Evolutionary conservation across 345 rosid genomes (phyloP), one percentile per base, ranked within the genome.

Genomic region (Bruguiera sexangula): DNA sequence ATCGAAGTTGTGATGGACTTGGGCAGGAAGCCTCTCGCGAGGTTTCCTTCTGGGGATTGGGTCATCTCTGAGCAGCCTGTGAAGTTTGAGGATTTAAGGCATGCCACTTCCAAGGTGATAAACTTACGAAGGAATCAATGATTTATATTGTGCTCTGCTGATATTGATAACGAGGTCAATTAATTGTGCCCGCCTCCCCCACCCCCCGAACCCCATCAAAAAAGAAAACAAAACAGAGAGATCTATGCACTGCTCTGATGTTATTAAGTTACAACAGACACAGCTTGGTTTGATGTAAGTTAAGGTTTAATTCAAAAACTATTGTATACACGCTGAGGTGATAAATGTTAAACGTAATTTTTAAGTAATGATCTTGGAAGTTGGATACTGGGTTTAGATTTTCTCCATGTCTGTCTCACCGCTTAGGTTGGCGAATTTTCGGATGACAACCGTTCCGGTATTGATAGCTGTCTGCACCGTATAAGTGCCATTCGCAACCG

Each of bases 1-100:
- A 94, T 91, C 60, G 97, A 94, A 70, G 95, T 94, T 56, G 98
- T 94, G 66, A 82, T 94, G 96, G 97, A 94, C 68, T 80, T 91
- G 79, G 98, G 97, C 57, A 84, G 98, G 70, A 84, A 87, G 78
- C 97, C 98, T 51, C 71, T 94, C 0, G 98, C 97, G 0, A 82
- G 98, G 82, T 94, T 94, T 67, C 98, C 98, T 18, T 87, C 92
- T 20, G 98, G 97, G 32, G 96, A 91, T 82, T 91, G 97, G 93
- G 80, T 87, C 37, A 88, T 94, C 65, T 86, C 93, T 0, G 87
- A 88, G 32, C 86, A 72, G 69, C 79, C 87, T 26, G 92, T 94
- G 66, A 86, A 79, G 62, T 79, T 64, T 50, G 92, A 91, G n/a
- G 96, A 94, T 87, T 82, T 94, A 60, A 71, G 61, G 71, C 90